Base-by-base conservation (phyloP, 257 asterid genomes). In the Apocynum venetum region DNA sequence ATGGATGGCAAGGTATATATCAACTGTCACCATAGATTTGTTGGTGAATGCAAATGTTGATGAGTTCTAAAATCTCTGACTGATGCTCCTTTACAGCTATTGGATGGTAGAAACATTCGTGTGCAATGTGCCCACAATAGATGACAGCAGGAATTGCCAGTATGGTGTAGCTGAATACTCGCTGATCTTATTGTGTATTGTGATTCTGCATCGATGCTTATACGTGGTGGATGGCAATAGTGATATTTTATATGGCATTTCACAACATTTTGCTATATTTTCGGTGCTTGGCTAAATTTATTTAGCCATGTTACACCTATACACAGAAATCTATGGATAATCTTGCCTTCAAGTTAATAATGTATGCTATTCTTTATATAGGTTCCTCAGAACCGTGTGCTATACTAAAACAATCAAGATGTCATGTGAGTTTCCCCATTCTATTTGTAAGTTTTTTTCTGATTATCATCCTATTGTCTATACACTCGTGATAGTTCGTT, bases 31-130 rank as follows among this genome's bases (percentile, higher is more conserved):
- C 2, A 4, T 19, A 53, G 2, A 63, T 65, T 14, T 75, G 52
- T 11, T 51, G 59, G 55, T 40, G 2, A 13, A 15, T 17, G 10
- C 49, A 46, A 76, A 1, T 70, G 41, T 68, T 55, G 72, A n/a
- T 52, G 31, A 36, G 76, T 52, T 35, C 31, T 8, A 31, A 3
- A 64, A 12, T 67, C 55, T 67, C 8, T 83, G 75, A 79, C 49
- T 80, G 44, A n/a, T 79, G 75, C 72, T 67, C 25, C 52, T 51
- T 68, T 72, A 20, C 80, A 91, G 97, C 75, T 88, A 70, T 81
- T 92, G 76, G 96, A 91, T 80, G 93, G 96, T 63, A 82, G 95
- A 84, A 88, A 82, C 73, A 91, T 92, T 76, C 92, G 93, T 35
- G 69, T 91, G 72, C 86, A 79, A 74, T 76, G 66, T 80, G 92